phyloP scores from a whole-genome alignment of 495 filamentous ascomycete genomes.

The Talaromyces thailandensis region DNA sequence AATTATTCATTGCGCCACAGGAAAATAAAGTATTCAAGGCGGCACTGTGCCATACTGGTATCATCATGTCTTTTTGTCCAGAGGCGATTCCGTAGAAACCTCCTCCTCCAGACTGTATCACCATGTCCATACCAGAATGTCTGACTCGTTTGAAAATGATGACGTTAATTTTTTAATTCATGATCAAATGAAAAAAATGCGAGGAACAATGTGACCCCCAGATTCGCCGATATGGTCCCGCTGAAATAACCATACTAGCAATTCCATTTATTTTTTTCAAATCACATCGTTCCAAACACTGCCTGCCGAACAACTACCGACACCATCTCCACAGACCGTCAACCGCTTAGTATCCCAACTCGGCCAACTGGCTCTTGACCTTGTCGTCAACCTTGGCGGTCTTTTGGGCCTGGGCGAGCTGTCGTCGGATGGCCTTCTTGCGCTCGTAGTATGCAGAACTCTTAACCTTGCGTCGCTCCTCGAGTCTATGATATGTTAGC shows the following conservation, averaged over 20 bases:
- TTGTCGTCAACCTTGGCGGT: conserved; percentile 74
- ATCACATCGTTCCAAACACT: conserved; percentile 38
- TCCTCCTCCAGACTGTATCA: conserved; percentile 15
- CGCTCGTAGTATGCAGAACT: conserved; percentile 97
- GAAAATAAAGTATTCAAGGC: conserved; percentile 30
- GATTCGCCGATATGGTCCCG: neutral
- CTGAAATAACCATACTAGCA: conserved; percentile 2
- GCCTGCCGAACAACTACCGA: conserved; percentile 28
- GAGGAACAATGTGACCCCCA: neutral
- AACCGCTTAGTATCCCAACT: conserved; percentile 63
- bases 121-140: conserved; percentile 32
- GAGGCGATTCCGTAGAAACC: conserved; percentile 31
- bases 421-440: conserved; percentile 91
- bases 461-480: conserved; percentile 99
- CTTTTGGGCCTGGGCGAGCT: conserved; percentile 85
- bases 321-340: conserved; percentile 11
- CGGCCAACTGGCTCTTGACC: conserved; percentile 60
- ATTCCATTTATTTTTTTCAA: neutral
- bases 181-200: conserved; percentile 22
- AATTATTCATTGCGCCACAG: conserved; percentile 39
- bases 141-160: conserved; percentile 15
- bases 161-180: conserved; percentile 14
- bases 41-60: conserved; percentile 31
- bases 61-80: conserved; percentile 29
- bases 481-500: conserved; percentile 61